Base-by-base conservation (phyloP, 2,329 filamentous ascomycete species). In the Fusarium oxysporum region DNA sequence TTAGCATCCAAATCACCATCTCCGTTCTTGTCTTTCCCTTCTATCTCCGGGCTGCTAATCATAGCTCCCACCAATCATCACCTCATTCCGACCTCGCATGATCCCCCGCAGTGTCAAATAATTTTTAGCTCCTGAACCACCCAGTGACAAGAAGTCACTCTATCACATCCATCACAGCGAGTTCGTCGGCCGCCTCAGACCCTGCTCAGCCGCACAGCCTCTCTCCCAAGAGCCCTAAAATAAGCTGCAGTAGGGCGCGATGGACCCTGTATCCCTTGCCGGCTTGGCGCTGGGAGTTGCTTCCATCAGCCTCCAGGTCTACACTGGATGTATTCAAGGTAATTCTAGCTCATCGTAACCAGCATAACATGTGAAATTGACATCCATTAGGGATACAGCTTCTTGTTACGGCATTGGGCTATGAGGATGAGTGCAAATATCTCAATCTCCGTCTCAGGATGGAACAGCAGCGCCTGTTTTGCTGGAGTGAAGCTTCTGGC, bases 401-500 rank as follows among this genome's bases (percentile, higher is more conserved):
- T 56, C 81, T 87, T 37, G 78, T 86, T 48, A 86, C 85, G 10
- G 85, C 85, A n/a, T 77, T 82, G 48, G 82, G 83, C 50, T 85
- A 85, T 62, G 83, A 84, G n/a, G 81, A 86, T 67, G 84, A 86
- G 51, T 86, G 82, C 74, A 83, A 80, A 64, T 86, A 86, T 72
- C 82, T 86, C 64, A 86, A 86, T 67, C 74, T 87, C 71, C 81
- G 85, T 55, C 75, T 87, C 55, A 83, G 84, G 58, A 85, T 87
- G 82, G 85, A 87, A 73, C 84, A 87, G 77, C 84, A 86, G 68
- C 81, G 85, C 30, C 80, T 86, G 19, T 86, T 85, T 66, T 84
- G 84, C 44, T 86, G 85, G 85, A 85, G 84, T 68, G 85, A 87
- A 71, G 84, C 84, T 5, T 86, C 85, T 16, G 85, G 85, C 13